A percentile compares a stretch with the other conserved stretches of the same genome.
These are phyloP conservation scores for Rhodotorula paludigena DNA, from an alignment of 768 basidiomycete genomes.

Conservation along the genomic window DNA sequence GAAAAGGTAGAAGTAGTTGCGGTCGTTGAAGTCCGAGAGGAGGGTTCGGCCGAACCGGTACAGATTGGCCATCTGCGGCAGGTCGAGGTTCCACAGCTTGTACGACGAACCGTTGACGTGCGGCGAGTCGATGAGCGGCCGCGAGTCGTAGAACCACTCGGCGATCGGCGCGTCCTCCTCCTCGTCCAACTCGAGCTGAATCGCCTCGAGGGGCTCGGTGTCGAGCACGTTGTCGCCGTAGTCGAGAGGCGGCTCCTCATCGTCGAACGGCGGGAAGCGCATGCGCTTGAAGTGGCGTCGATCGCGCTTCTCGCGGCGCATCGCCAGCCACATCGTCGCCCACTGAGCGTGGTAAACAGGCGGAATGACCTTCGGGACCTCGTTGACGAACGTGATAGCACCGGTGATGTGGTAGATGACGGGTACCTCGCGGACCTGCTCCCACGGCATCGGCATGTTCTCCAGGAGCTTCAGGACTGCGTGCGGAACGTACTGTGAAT, in stretches of 20 bases:
- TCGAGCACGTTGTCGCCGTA: conserved; percentile 99
- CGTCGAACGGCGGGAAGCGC: conserved; percentile 98
- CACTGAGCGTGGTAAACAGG: conserved; percentile 98
- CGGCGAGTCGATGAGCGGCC: conserved; percentile 79
- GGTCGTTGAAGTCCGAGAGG: conserved; percentile 85
- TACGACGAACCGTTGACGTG: conserved; percentile 89
- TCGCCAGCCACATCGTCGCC: conserved; percentile 99
- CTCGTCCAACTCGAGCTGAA: conserved; percentile 88
- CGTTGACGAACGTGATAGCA: conserved; percentile 98
- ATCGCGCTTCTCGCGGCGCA: conserved; percentile 97
- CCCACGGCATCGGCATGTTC: conserved; percentile 54
- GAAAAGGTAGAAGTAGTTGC: conserved; percentile 85
- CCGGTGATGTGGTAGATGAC: conserved; percentile 98
- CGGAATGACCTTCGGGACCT: conserved; percentile 92
- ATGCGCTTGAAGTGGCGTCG: conserved; percentile 99
- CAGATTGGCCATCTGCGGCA: conserved; percentile 94
- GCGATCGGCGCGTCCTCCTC: conserved; percentile 86
- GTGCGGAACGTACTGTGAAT: conserved; percentile 76
- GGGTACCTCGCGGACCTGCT: conserved; percentile 96
- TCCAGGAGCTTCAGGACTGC: conserved; percentile 98
- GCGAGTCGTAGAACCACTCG: conserved; percentile 98
- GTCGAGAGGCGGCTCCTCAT: conserved; percentile 97
- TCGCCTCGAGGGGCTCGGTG: conserved; percentile 94
- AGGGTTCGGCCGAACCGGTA: conserved; percentile 92
- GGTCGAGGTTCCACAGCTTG: conserved; percentile 81